These are phyloP conservation scores for Coemansia umbellata DNA, from an alignment of 192 early-diverging fungal species.

Conservation along the genomic window DNA sequence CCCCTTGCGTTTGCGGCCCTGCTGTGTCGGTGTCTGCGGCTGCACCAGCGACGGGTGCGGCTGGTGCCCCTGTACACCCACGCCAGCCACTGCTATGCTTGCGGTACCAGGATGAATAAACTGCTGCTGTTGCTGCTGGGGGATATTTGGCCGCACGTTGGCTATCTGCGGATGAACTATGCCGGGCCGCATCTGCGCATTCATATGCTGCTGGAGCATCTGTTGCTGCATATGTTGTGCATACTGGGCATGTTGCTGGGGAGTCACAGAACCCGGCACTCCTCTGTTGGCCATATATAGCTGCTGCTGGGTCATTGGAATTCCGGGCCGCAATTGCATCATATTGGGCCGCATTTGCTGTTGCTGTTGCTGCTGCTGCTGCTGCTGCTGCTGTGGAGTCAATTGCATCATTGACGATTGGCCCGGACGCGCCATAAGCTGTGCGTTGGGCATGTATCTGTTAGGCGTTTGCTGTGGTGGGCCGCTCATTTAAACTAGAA, in stretches of 20 bases:
- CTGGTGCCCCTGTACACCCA: conserved; percentile 23
- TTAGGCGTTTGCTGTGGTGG: conserved; percentile 39
- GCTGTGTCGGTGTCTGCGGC: conserved; percentile 1
- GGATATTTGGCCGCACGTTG: conserved; percentile 9
- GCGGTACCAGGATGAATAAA: conserved; percentile 27
- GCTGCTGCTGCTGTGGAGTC: conserved; percentile 17
- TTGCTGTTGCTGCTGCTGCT: conserved; percentile 13
- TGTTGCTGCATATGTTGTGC: conserved; percentile 24
- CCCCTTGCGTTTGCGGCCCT: conserved; percentile 26
- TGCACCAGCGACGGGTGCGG: conserved; percentile 40
- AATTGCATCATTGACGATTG: no score
- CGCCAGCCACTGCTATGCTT: conserved; percentile 19
- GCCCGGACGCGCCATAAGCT: background rate
- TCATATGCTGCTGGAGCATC: conserved; percentile 25
- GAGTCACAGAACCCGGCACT: background rate
- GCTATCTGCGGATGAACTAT: conserved; percentile 8
- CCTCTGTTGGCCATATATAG: conserved; percentile 2
- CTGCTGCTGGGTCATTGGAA: conserved; percentile 1
- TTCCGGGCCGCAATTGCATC: conserved; percentile 27
- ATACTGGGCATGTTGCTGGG: conserved; percentile 25
- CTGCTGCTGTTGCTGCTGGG: conserved; percentile 18
- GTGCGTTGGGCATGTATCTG: conserved; percentile 21
- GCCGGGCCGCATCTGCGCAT: conserved; percentile 15
- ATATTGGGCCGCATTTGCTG: conserved; percentile 26
- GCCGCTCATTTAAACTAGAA: conserved; percentile 23